A percentile compares a stretch with the other conserved stretches of the same genome.
Evolutionary conservation across 2,329 filamentous ascomycete genomes (phyloP).

Genomic region (Paecilomyces fulvus): DNA sequence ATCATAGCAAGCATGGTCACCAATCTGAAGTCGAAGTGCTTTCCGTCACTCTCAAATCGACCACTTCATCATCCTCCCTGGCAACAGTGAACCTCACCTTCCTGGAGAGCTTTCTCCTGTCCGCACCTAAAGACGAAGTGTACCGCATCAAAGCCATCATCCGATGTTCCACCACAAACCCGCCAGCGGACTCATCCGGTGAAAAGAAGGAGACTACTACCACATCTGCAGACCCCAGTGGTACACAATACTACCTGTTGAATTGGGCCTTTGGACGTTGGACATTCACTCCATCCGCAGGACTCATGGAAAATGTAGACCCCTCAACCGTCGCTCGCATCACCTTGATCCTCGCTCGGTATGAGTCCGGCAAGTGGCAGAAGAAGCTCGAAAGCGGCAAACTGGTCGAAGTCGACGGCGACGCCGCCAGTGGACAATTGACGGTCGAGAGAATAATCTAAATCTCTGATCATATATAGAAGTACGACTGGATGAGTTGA

Average conservation of each 20-base stretch:
- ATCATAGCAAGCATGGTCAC: slow-evolving; percentile 50
- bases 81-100: slow-evolving; percentile 50
- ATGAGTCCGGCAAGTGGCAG: slow-evolving; percentile 42
- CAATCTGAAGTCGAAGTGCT: slow-evolving; percentile 84
- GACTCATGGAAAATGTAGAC: slow-evolving; percentile 29
- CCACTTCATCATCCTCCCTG: slow-evolving; percentile 20
- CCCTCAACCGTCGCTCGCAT: slow-evolving; percentile 28
- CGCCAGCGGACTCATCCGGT: slow-evolving; percentile 41
- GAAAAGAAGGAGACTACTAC: slow-evolving; percentile 28
- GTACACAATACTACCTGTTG: slow-evolving; percentile 63
- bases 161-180: slow-evolving; percentile 32
- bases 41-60: slow-evolving; percentile 59
- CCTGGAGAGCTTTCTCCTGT: slow-evolving; percentile 58
- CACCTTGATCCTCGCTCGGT: slow-evolving; percentile 40
- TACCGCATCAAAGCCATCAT: slow-evolving; percentile 83
- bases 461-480: background rate
- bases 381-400: slow-evolving; percentile 37
- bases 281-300: slow-evolving; percentile 63
- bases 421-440: slow-evolving; percentile 14
- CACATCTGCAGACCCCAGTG: slow-evolving; percentile 6
- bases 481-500: background rate
- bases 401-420: slow-evolving; percentile 21
- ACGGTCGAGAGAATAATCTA: slow-evolving; percentile 28
- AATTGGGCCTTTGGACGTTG: slow-evolving; percentile 98
- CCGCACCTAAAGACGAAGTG: slow-evolving; percentile 82